phyloP scores from a whole-genome alignment of 2,329 filamentous ascomycete species.

The Pyricularia pennisetigena region DNA sequence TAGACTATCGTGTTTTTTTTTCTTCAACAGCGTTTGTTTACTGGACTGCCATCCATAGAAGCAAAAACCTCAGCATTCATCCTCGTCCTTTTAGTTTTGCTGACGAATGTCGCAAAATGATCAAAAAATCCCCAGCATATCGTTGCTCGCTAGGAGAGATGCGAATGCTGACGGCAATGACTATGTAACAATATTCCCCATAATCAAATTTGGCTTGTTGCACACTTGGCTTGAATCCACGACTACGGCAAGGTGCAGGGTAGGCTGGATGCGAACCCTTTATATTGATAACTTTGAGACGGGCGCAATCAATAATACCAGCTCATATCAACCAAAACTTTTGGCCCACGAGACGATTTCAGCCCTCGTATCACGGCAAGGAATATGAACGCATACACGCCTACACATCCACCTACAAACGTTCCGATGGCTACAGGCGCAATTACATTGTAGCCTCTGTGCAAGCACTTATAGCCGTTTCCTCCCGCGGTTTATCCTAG shows the following conservation, averaged over 20 bases:
- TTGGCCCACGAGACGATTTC: too few relatives aligned
- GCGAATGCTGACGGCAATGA: neutral
- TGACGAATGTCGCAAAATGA: neutral
- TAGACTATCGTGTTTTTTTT: neutral
- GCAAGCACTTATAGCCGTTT: neutral
- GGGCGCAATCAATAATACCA: neutral
- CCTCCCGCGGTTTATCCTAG: neutral
- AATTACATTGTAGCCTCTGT: neutral
- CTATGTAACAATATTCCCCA: neutral
- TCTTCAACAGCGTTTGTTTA: neutral
- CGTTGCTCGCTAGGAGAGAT: neutral
- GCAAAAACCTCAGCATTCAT: neutral
- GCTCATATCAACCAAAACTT: neutral
- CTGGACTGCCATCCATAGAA: neutral
- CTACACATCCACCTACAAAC: too few relatives aligned
- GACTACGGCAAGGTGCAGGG: neutral
- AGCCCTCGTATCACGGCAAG: too few relatives aligned
- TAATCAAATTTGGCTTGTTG: too few relatives aligned
- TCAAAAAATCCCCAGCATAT: neutral
- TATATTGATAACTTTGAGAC: neutral
- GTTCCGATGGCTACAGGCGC: too few relatives aligned
- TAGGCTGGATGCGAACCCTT: too few relatives aligned
- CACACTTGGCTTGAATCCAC: neutral
- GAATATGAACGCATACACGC: too few relatives aligned
- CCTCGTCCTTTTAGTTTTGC: neutral